Conservation (phyloP, 176 grass and related monocot genomes). For the Rhipidocladum racemiflorum region DNA sequence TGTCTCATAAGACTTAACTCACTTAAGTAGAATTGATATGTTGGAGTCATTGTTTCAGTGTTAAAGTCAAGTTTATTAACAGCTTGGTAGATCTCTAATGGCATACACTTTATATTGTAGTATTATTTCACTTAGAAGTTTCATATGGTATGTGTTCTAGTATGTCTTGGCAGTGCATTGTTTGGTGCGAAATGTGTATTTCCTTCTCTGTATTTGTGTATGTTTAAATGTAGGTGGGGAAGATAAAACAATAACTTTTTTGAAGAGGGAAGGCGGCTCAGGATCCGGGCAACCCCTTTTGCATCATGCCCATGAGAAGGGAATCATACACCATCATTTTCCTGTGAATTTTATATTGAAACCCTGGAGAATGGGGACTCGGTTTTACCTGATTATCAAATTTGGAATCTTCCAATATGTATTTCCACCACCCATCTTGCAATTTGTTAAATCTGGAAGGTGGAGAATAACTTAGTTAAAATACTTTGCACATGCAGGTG, state of each 20-base stretch:
- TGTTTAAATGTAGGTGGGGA: conserved; percentile 60
- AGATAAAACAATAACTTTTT: conserved; percentile 76
- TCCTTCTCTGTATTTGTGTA: not conserved
- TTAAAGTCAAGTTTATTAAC: conserved; percentile 4
- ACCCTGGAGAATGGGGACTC: conserved; percentile 71
- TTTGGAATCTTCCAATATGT: conserved; percentile 94
- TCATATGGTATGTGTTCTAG: not conserved
- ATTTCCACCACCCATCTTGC: conserved; percentile 17
- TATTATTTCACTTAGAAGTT: conserved; percentile 6
- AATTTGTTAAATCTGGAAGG: no score
- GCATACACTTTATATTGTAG: not conserved
- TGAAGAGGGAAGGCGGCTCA: conserved; percentile 66
- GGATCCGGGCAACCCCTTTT: conserved; percentile 53
- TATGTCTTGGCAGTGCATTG: not conserved
- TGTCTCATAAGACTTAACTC: not conserved
- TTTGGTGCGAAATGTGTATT: not conserved
- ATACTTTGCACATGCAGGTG: conserved; percentile 50
- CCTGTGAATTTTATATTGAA: conserved; percentile 77
- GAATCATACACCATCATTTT: conserved; percentile 83
- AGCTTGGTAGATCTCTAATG: not conserved
- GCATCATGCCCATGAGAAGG: conserved; percentile 45
- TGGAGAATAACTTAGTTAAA: not conserved
- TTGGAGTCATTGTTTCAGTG: not conserved
- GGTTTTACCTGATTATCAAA: conserved; percentile 83
- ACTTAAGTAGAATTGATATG: not conserved